Evolutionary conservation across 164 flowering plant genomes (phyloP).

Genomic region (Nymphaea thermarum): DNA sequence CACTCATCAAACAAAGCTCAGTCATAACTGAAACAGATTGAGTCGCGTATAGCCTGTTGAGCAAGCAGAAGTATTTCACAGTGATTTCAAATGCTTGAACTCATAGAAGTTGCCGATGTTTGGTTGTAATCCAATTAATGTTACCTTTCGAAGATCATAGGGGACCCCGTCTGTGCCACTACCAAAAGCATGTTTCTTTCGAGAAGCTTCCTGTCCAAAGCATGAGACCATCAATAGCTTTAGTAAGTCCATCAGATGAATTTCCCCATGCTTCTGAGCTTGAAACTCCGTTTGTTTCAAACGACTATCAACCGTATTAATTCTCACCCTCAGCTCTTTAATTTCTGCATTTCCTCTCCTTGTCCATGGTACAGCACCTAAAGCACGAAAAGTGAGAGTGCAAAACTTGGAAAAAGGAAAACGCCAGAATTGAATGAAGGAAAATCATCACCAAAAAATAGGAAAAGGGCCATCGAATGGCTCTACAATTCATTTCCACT

Average conservation of each 20-base stretch:
- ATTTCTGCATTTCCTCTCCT: conserved; percentile 59
- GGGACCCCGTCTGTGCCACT: conserved; percentile 23
- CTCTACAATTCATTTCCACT: too few relatives aligned
- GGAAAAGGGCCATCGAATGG: too few relatives aligned
- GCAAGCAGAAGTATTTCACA: too few relatives aligned
- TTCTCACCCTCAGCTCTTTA: conserved; percentile 63
- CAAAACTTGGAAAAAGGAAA: too few relatives aligned
- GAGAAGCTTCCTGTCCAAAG: too few relatives aligned
- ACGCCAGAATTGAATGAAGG: too few relatives aligned
- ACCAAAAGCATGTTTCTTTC: conserved; percentile 8
- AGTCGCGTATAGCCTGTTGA: too few relatives aligned
- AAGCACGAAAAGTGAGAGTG: neutral
- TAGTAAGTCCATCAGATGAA: conserved; percentile 50
- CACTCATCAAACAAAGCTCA: conserved; percentile 46
- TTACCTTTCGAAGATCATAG: conserved; percentile 61
- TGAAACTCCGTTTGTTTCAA: conserved; percentile 43
- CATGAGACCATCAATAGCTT: too few relatives aligned
- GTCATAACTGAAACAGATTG: neutral
- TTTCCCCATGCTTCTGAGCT: neutral
- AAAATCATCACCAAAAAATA: too few relatives aligned
- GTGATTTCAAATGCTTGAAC: too few relatives aligned
- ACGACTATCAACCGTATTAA: conserved; percentile 41
- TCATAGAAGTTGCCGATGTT: too few relatives aligned
- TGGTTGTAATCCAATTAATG: neutral
- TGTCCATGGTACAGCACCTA: conserved; percentile 75